phyloP scores from a whole-genome alignment of 2,329 filamentous ascomycete genomes.

The Leptographium galeiforme region DNA sequence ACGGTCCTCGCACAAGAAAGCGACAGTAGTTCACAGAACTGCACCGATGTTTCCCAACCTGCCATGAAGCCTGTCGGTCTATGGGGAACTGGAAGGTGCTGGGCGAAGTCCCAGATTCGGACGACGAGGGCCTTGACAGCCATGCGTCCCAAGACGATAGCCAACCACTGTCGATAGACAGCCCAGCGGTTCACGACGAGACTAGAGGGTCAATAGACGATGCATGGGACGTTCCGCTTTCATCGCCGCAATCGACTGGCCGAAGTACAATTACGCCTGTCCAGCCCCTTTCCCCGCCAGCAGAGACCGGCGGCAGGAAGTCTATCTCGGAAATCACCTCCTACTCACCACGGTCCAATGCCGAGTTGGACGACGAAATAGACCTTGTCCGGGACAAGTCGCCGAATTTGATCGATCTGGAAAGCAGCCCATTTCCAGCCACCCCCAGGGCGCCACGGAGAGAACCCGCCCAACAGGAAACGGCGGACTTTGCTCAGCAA shows the following conservation, averaged over 20 bases:
- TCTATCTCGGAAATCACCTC: neutral
- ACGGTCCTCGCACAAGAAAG: neutral
- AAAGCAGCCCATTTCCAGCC: neutral
- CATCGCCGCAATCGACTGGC: neutral
- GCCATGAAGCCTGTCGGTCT: slow-evolving; percentile 18
- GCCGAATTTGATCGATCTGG: neutral
- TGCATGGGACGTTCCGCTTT: neutral
- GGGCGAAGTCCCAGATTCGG: slow-evolving; percentile 30
- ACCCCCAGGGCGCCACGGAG: neutral
- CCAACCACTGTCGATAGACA: neutral
- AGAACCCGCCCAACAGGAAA: neutral
- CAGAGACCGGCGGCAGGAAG: neutral
- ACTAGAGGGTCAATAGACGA: neutral
- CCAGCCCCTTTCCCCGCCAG: neutral
- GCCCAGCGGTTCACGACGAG: neutral
- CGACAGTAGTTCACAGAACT: neutral
- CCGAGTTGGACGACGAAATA: slow-evolving; percentile 9
- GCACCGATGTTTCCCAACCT: neutral
- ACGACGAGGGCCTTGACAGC: slow-evolving; percentile 27
- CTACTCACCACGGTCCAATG: neutral
- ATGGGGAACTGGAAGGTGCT: slow-evolving; percentile 31
- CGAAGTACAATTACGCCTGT: neutral
- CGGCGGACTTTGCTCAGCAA: neutral
- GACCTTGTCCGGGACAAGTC: slow-evolving; percentile 5
- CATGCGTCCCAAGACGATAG: slow-evolving; percentile 10